Evolutionary conservation across 2,329 filamentous ascomycete genomes (phyloP).

Genomic region (Talaromyces sp.): DNA sequence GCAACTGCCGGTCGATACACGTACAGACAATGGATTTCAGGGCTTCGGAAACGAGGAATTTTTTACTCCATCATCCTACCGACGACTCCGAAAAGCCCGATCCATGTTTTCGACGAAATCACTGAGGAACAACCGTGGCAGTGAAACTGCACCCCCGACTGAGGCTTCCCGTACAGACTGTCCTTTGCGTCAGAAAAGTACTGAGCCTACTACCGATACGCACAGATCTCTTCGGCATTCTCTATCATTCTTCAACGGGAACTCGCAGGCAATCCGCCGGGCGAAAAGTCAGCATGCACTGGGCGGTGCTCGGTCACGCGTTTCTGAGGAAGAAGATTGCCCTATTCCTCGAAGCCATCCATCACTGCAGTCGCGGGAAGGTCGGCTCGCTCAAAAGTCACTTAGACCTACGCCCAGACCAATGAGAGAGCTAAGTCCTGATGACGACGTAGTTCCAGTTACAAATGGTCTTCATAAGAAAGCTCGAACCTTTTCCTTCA

Average conservation of each 20-base stretch:
- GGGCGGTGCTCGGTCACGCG: not conserved
- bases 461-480: conserved; percentile 18
- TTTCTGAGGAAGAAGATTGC: not conserved
- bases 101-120: conserved; percentile 45
- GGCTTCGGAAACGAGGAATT: conserved; percentile 31
- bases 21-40: conserved; percentile 27
- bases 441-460: conserved; percentile 10
- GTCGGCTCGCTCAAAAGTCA: conserved; percentile 28
- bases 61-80: conserved; percentile 43
- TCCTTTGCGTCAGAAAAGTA: conserved; percentile 8
- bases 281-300: conserved; percentile 33
- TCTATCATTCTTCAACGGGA: conserved; percentile 37
- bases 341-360: conserved; percentile 18
- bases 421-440: conserved; percentile 21
- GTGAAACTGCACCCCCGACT: conserved; percentile 16
- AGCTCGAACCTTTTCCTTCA: conserved; percentile 36
- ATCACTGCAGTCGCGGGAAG: conserved; percentile 19
- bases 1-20: conserved; percentile 18
- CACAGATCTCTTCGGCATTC: conserved; percentile 34
- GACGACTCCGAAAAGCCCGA: conserved; percentile 42
- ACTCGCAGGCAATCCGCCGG: conserved; percentile 17
- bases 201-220: conserved; percentile 12
- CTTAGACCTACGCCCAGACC: conserved; percentile 34
- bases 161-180: conserved; percentile 10
- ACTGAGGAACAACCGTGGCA: conserved; percentile 28